These are phyloP conservation scores for Chaetothyriales sp. DNA, from an alignment of 2,329 filamentous ascomycete genomes.

Conservation along the genomic window DNA sequence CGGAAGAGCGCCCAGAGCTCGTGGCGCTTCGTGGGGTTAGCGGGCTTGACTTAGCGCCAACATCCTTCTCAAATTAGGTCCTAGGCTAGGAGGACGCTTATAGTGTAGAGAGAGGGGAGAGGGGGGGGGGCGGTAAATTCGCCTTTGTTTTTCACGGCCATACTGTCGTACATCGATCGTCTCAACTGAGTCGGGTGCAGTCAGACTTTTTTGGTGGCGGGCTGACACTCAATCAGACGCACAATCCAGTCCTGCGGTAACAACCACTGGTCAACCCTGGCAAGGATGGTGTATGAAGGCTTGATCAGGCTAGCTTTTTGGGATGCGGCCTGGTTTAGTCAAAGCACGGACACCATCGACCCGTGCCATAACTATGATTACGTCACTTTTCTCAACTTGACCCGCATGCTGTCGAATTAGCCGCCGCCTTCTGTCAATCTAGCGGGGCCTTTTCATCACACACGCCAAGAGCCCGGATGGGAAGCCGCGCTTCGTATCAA, in stretches of 20 bases:
- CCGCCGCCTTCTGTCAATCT: not conserved
- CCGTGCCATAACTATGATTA: not conserved
- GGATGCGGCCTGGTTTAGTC: not conserved
- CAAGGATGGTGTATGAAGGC: not conserved
- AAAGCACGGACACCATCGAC: not conserved
- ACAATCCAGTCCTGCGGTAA: not conserved
- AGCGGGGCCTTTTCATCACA: not conserved
- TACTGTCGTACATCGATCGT: not conserved
- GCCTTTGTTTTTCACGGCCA: no score
- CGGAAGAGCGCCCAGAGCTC: not conserved
- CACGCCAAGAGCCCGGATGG: not conserved
- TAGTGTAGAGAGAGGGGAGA: not conserved
- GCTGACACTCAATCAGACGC: not conserved
- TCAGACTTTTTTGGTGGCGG: not conserved
- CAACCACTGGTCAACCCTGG: not conserved
- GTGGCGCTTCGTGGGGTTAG: not conserved
- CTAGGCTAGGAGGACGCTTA: no score
- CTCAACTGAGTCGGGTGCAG: not conserved
- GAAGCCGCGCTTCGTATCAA: not conserved
- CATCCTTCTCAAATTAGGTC: not conserved
- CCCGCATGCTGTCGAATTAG: not conserved
- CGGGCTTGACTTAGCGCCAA: not conserved
- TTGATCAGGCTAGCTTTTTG: not conserved
- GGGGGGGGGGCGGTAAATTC: no score
- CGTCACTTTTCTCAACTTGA: not conserved